These are phyloP conservation scores for Lotmaria passim DNA, from an alignment of 208 protist genomes.

Conservation along the genomic window DNA sequence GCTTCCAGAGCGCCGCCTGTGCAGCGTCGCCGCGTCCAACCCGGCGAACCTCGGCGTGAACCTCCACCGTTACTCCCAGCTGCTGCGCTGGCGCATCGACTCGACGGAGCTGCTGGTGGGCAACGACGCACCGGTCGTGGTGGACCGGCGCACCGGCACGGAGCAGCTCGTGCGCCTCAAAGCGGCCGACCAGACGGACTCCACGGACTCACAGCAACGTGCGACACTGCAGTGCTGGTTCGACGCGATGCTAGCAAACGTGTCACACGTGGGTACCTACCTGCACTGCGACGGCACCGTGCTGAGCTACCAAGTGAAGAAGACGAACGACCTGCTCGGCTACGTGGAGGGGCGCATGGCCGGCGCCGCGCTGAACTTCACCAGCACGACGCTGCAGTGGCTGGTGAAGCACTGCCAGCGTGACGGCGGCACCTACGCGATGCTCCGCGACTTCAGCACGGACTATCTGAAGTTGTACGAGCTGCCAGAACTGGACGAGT, in stretches of 20 bases:
- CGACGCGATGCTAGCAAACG: conserved; percentile 82
- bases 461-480: conserved; percentile 78
- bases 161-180: conserved; percentile 72
- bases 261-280: conserved; percentile 80
- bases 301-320: conserved; percentile 71
- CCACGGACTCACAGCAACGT: conserved; percentile 45
- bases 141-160: conserved; percentile 63
- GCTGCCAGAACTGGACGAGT: conserved; percentile 42
- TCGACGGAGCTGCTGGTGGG: conserved; percentile 77
- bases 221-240: conserved; percentile 81
- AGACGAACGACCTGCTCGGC: conserved; percentile 73
- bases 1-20: conserved; percentile 27
- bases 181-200: conserved; percentile 31
- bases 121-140: conserved; percentile 79
- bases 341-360: conserved; percentile 66
- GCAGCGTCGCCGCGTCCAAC: conserved; percentile 25
- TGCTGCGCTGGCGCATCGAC: conserved; percentile 79
- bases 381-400: conserved; percentile 80
- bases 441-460: conserved; percentile 57
- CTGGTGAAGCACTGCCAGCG: conserved; percentile 62
- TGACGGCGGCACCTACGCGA: conserved; percentile 72
- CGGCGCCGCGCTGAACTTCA: conserved; percentile 84
- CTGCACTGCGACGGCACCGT: conserved; percentile 79
- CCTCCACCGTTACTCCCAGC: conserved; percentile 61
- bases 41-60: conserved; percentile 18